A percentile compares a stretch with the other conserved stretches of the same genome.
These are phyloP conservation scores for Sphenostylis stenocarpa DNA, from an alignment of 306 rosid species.

Conservation along the genomic window DNA sequence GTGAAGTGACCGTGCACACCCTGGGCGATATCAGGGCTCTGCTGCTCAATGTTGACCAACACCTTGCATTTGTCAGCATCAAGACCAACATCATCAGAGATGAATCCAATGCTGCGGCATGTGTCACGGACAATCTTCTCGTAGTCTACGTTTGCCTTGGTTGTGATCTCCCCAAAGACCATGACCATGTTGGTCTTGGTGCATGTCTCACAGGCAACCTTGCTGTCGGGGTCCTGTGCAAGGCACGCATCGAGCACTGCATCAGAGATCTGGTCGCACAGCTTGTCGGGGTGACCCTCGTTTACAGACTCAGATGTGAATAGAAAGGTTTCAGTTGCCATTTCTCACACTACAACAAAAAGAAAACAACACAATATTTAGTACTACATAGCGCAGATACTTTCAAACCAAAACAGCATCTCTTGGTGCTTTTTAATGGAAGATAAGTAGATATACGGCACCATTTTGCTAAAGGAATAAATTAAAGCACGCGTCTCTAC, in stretches of 20 bases:
- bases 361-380: conserved; percentile 3
- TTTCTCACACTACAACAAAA: conserved; percentile 55
- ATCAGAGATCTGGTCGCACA: conserved; percentile 98
- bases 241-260: conserved; percentile 99
- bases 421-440: neutral
- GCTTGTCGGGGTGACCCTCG: conserved; percentile 99
- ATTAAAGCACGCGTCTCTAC: neutral
- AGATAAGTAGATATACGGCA: neutral
- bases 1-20: conserved; percentile 99
- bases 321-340: conserved; percentile 93
- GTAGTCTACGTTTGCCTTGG: conserved; percentile 90
- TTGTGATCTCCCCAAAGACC: conserved; percentile 98
- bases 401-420: neutral
- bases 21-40: conserved; percentile 99
- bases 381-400: conserved; percentile 9
- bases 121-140: conserved; percentile 97
- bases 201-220: conserved; percentile 99
- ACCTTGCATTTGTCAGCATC: conserved; percentile 99
- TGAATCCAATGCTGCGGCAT: conserved; percentile 86
- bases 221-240: conserved; percentile 95
- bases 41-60: conserved; percentile 98
- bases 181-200: conserved; percentile 99
- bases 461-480: conserved; percentile 15
- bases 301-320: conserved; percentile 95
- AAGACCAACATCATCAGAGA: conserved; percentile 93